Evolutionary conservation across 768 basidiomycete genomes (phyloP).

Genomic region (Psilocybe tampanensis): DNA sequence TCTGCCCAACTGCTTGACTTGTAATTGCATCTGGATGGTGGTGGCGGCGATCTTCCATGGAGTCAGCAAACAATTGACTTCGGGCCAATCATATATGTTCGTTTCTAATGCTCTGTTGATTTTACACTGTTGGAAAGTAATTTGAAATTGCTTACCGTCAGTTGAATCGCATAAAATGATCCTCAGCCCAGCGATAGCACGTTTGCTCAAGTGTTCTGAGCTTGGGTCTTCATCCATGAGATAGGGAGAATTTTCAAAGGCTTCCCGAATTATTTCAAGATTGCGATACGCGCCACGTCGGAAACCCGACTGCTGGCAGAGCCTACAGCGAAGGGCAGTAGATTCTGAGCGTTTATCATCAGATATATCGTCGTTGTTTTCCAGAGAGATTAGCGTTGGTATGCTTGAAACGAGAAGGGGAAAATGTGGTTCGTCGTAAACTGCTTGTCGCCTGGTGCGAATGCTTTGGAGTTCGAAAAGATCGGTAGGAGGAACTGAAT

Average conservation of each 20-base stretch:
- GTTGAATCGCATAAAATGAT: slow-evolving; percentile 68
- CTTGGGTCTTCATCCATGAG: slow-evolving; percentile 40
- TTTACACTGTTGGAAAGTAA: background rate
- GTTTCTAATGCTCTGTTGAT: slow-evolving; percentile 32
- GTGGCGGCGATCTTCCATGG: slow-evolving; percentile 87
- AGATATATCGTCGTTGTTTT: slow-evolving; percentile 58
- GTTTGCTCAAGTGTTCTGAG: slow-evolving; percentile 56
- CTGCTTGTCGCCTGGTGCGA: slow-evolving; percentile 66
- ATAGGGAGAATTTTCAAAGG: slow-evolving; percentile 66
- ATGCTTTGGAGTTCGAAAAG: slow-evolving; percentile 71
- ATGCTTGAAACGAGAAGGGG: slow-evolving; percentile 60
- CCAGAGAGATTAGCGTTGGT: slow-evolving; percentile 71
- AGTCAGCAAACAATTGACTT: slow-evolving; percentile 67
- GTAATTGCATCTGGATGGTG: slow-evolving; percentile 76
- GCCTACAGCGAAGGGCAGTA: slow-evolving; percentile 51
- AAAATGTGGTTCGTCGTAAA: slow-evolving; percentile 71
- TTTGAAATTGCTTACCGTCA: slow-evolving; percentile 44
- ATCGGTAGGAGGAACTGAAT: slow-evolving; percentile 43
- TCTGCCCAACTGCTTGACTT: slow-evolving; percentile 72
- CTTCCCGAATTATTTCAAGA: slow-evolving; percentile 66
- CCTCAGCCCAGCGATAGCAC: slow-evolving; percentile 66
- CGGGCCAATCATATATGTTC: slow-evolving; percentile 59
- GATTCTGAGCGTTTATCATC: slow-evolving; percentile 51
- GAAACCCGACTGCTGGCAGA: slow-evolving; percentile 70
- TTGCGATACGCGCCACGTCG: slow-evolving; percentile 77